These are phyloP conservation scores for Colletotrichum sp. DNA, from an alignment of 2,329 filamentous ascomycete genomes.

Conservation along the genomic window DNA sequence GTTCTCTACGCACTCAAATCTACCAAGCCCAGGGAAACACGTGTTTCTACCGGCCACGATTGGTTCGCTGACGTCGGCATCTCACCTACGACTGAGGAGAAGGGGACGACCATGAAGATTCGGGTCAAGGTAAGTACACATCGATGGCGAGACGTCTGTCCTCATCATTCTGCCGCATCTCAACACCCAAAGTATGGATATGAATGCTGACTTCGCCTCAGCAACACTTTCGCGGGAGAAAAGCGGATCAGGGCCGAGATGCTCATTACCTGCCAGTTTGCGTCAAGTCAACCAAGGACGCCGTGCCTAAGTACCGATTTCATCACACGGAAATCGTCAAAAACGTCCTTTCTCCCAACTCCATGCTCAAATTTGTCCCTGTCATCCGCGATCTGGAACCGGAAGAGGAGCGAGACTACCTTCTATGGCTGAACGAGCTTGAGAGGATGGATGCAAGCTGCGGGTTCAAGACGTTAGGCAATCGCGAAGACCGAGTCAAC, in stretches of 20 bases:
- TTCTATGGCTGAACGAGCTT: constrained; percentile 61
- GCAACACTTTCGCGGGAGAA: constrained; percentile 50
- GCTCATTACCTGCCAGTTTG: constrained; percentile 45
- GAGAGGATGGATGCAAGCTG: constrained; percentile 63
- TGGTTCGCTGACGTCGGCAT: constrained; percentile 52
- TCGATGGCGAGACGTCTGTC: neutral
- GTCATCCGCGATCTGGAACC: constrained; percentile 62
- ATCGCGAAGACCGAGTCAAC: constrained; percentile 53
- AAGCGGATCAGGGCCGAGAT: constrained; percentile 43
- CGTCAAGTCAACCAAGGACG: constrained; percentile 54
- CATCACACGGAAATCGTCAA: constrained; percentile 65
- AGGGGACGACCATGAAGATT: constrained; percentile 48
- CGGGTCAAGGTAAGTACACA: constrained; percentile 53
- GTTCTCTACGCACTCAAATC: constrained; percentile 50
- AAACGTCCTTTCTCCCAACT: constrained; percentile 65
- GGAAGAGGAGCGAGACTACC: constrained; percentile 61
- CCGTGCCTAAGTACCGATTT: constrained; percentile 64
- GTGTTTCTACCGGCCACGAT: constrained; percentile 47
- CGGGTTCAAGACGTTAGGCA: constrained; percentile 57
- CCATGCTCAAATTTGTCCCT: constrained; percentile 64
- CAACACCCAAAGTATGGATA: neutral
- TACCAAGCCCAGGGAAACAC: constrained; percentile 44
- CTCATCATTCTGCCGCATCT: neutral
- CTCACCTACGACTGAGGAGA: constrained; percentile 32
- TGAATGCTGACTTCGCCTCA: constrained; percentile 25